Base-by-base conservation (phyloP, 208 protist species). In the Trypanosoma congolense region DNA sequence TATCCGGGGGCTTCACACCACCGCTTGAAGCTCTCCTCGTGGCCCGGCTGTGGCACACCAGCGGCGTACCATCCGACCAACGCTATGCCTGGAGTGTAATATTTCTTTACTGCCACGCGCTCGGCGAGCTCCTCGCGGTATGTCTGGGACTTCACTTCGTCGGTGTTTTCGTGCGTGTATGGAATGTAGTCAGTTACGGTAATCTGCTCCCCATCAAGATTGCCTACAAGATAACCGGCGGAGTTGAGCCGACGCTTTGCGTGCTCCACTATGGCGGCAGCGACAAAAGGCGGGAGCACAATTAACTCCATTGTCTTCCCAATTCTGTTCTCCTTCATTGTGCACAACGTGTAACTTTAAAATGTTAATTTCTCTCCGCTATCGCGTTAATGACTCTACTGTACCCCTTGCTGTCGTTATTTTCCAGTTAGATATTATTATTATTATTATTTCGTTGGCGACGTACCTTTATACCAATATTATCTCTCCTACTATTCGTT, bases 61-160 rank as follows among this genome's bases (percentile, higher is more conserved):
- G 81, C 86, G 16, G 68, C 69, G 65, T 93, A 93, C 86, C 86
- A 93, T 28, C 86, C 86, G 8, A 93, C 62, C 5, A 80, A 41
- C 36, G 52, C 55, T n/a, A 68, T 61, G 41, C 53, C 75, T 6
- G 63, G 51, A 0, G 60, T 75, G 66, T 78, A 88, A 52, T 55
- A 51, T 31, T 61, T 70, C 72, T 87, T 87, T 12, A 71, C 55
- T 18, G 45, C 48, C 4, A 70, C 49, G 31, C 74, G 75, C 41
- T 68, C 67, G 12, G 36, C 71, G 47, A 74, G 58, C 40, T 80
- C 65, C 1, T 74, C 56, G 38, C 28, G 30, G 63, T 78, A 81
- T 12, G 41, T 43, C 21, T 73, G 65, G 4, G 62, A 56, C 59
- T 29, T 61, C 22, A 71, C 44, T 14, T 74, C 56, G 18, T 2